A percentile compares a stretch with the other conserved stretches of the same genome.
Evolutionary conservation across 148 eudicot species (phyloP).

Genomic region (Camellia granthamiana): DNA sequence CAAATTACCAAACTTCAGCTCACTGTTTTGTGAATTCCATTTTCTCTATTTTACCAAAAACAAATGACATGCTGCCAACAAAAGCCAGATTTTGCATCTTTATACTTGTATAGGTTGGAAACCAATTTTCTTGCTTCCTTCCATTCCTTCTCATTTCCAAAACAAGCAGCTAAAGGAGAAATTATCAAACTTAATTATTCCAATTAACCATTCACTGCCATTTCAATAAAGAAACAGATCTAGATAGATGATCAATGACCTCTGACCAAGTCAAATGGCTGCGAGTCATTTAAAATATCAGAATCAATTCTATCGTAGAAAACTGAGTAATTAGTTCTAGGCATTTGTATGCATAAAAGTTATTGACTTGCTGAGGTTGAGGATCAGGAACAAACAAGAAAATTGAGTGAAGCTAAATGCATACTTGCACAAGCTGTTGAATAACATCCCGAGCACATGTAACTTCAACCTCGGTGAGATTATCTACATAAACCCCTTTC

Average conservation of each 20-base stretch:
- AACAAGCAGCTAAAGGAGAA: background rate
- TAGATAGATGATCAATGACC: background rate
- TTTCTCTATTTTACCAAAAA: background rate
- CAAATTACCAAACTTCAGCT: background rate
- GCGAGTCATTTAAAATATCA: background rate
- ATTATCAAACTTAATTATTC: too few species aligned
- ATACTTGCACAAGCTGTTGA: slow-evolving; percentile 83
- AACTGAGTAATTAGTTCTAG: background rate
- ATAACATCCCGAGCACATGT: slow-evolving; percentile 81
- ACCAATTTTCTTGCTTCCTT: background rate
- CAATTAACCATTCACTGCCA: background rate
- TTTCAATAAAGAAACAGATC: background rate
- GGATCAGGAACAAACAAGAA: background rate
- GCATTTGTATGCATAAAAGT: background rate
- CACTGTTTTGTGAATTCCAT: background rate
- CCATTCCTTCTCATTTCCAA: background rate
- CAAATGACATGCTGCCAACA: background rate
- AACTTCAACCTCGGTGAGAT: slow-evolving; percentile 79
- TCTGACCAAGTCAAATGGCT: background rate
- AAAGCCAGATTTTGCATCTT: background rate
- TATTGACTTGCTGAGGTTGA: background rate
- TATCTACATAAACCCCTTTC: slow-evolving; percentile 90
- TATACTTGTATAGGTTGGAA: background rate
- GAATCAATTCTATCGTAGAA: background rate
- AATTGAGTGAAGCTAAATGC: slow-evolving; percentile 4